These are phyloP conservation scores for Erodium texanum DNA, from an alignment of 441 rosid species.

Conservation along the genomic window DNA sequence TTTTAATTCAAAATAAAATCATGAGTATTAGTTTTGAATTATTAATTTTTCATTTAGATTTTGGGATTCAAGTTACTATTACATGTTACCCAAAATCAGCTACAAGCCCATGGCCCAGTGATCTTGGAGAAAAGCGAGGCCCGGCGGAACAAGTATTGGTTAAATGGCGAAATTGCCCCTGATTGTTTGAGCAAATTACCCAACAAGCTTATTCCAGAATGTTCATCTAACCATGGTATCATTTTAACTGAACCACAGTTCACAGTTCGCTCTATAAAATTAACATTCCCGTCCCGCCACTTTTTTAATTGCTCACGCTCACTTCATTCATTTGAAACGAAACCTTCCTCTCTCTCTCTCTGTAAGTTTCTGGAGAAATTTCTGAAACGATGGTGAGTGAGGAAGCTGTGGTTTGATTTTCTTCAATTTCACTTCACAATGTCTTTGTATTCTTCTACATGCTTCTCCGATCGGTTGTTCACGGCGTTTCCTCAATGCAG, in stretches of 20 bases:
- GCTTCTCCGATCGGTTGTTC: background rate
- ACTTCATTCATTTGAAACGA: background rate
- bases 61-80: too few relatives aligned
- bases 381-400: background rate
- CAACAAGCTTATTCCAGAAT: background rate
- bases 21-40: too few relatives aligned
- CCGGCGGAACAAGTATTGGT: too few relatives aligned
- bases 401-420: background rate
- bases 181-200: background rate
- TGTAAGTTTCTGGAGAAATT: background rate
- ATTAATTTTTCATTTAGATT: too few relatives aligned
- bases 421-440: background rate
- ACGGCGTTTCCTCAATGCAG: constrained; percentile 23
- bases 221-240: background rate
- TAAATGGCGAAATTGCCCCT: background rate
- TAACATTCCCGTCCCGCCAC: background rate
- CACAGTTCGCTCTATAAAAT: background rate
- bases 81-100: too few relatives aligned
- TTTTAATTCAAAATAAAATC: too few relatives aligned
- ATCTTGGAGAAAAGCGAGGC: too few relatives aligned
- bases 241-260: background rate
- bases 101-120: too few relatives aligned
- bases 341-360: background rate
- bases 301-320: background rate
- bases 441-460: background rate